Conservation (phyloP, 1,284 basidiomycete genomes). For the Athelia psychrophila region DNA sequence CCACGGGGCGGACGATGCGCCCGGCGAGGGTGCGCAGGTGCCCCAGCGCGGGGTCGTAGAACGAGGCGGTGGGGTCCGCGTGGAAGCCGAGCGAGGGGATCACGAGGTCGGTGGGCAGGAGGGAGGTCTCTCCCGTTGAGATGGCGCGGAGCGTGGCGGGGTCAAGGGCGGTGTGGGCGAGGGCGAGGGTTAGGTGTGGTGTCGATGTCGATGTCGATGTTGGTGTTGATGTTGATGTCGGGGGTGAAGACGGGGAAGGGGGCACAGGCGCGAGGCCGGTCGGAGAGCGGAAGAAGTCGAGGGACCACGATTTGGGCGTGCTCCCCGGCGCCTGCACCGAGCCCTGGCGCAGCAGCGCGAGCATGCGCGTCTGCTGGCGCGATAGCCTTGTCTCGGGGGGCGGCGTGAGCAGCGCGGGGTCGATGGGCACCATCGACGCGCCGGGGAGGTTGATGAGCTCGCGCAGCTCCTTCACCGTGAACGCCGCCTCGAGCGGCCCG, state of each 20-base stretch:
- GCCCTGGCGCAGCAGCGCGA: constrained; percentile 70
- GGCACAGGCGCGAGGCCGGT: constrained; percentile 40
- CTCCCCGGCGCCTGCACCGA: constrained; percentile 48
- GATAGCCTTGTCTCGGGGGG: constrained; percentile 38
- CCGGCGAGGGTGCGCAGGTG: constrained; percentile 55
- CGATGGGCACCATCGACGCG: constrained; percentile 65
- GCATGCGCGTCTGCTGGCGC: constrained; percentile 64
- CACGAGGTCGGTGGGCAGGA: constrained; percentile 71
- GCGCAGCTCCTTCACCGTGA: constrained; percentile 92
- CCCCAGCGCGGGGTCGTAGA: constrained; percentile 49
- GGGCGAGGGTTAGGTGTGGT: constrained; percentile 37
- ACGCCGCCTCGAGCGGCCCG: constrained; percentile 88
- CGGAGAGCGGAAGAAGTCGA: constrained; percentile 81
- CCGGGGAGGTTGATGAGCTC: constrained; percentile 84
- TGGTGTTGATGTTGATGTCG: no score
- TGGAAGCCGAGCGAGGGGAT: constrained; percentile 90
- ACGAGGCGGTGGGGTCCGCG: constrained; percentile 55
- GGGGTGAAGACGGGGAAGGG: constrained; percentile 6
- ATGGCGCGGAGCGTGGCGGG: constrained; percentile 47
- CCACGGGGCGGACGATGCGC: constrained; percentile 47
- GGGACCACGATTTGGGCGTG: constrained; percentile 68
- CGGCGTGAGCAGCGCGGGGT: constrained; percentile 38
- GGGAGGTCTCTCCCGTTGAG: constrained; percentile 56
- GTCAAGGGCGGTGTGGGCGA: constrained; percentile 64
- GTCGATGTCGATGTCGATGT: no score